Evolutionary conservation across 768 basidiomycete genomes (phyloP), one percentile per base, ranked within the genome.

Genomic region (Tephrocybe sp.): DNA sequence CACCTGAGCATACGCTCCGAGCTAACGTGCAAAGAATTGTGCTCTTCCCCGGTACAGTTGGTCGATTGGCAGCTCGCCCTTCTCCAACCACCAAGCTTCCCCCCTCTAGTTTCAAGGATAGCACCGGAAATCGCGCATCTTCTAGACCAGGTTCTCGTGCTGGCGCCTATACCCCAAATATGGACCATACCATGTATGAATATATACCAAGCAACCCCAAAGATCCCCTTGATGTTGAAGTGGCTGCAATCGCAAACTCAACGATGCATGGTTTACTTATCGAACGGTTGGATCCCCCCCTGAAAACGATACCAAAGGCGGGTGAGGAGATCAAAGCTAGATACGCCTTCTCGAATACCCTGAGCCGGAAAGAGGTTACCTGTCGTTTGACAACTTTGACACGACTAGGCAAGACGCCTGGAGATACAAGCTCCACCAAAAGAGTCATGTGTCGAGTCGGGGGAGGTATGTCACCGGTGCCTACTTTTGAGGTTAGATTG

Each of bases 401-500:
- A 47, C 79, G 92, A 42, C 70, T 78, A 10, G 76, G 75, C 19
- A 75, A 74, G 62, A 65, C 73, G 43, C 73, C 74, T 49, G 72
- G 69, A 41, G 77, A 70, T 57, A 73, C 75, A 58, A 80, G 70
- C 11, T 48, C 39, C 51, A 82, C 81, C 54, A 91, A 87, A 80
- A 94, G 92, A 68, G 92, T 94, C 26, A 88, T 95, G 86, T 91
- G 87, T 69, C 84, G 92, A 53, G 87, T 94, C 54, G 92, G 92
- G 40, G 90, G 89, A 67, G 89, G 89, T 85, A 57, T 62, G 83
- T 74, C 5, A 45, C 40, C 52, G 53, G 32, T 46, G 33, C 50
- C 17, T 34, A 11, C 12, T 45, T 38, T 10, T 46, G 39, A 48
- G 16, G 39, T 39, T 41, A 0, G 35, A 11, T n/a, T 52, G 31